Evolutionary conservation across 2,329 filamentous ascomycete species (phyloP).

Genomic region (Scolecobasidium constrictum): DNA sequence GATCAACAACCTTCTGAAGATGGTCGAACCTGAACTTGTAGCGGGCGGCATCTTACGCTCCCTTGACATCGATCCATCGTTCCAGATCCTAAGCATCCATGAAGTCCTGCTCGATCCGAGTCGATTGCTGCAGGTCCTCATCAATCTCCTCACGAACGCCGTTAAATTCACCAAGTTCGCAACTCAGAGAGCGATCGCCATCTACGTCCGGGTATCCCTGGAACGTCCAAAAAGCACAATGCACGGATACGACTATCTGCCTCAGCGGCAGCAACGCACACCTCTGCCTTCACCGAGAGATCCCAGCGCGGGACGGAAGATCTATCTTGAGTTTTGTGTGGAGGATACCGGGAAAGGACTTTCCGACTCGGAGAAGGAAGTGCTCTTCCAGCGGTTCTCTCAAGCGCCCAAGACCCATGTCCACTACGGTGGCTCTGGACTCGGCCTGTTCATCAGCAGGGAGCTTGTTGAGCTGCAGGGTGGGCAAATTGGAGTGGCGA

Average conservation of each 20-base stretch:
- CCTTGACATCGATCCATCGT: background rate
- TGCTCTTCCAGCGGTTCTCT: conserved; percentile 57
- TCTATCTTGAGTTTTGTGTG: conserved; percentile 51
- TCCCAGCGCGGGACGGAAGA: conserved; percentile 42
- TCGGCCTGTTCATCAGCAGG: conserved; percentile 61
- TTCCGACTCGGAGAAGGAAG: conserved; percentile 40
- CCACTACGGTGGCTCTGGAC: conserved; percentile 29
- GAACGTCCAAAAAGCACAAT: too few relatives aligned
- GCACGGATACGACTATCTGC: too few relatives aligned
- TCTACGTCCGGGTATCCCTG: too few relatives aligned
- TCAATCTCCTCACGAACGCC: conserved; percentile 8
- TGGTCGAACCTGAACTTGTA: conserved; percentile 5
- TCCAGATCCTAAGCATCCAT: background rate
- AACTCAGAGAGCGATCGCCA: background rate
- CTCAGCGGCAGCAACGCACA: too few relatives aligned
- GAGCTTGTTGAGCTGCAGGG: conserved; percentile 58
- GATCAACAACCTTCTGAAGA: too few relatives aligned
- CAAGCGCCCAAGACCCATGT: conserved; percentile 54
- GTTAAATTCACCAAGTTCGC: conserved; percentile 7
- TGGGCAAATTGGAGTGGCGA: conserved; percentile 56
- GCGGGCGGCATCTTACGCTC: background rate
- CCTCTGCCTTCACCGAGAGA: too few relatives aligned
- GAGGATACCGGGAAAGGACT: conserved; percentile 56
- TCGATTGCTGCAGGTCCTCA: conserved; percentile 5
- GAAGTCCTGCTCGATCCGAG: conserved; percentile 5